Evolutionary conservation across 2,329 filamentous ascomycete species (phyloP).

Genomic region (Fulvia fulva): DNA sequence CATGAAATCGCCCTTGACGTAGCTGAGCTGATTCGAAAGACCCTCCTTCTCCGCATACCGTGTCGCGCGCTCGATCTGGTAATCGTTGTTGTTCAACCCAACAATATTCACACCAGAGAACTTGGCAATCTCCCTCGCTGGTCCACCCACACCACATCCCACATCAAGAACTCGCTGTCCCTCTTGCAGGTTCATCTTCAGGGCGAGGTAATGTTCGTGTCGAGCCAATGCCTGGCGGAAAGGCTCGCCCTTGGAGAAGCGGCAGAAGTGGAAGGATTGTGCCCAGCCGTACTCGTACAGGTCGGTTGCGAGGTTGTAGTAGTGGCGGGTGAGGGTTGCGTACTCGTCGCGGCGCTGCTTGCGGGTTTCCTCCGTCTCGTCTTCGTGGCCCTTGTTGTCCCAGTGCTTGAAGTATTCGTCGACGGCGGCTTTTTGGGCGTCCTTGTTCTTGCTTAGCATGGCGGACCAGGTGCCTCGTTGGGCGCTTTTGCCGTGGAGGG

Average conservation of each 20-base stretch:
- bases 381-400: slow-evolving; percentile 74
- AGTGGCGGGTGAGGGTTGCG: slow-evolving; percentile 89
- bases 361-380: slow-evolving; percentile 79
- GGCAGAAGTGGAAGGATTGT: slow-evolving; percentile 95
- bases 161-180: slow-evolving; percentile 91
- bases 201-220: slow-evolving; percentile 95
- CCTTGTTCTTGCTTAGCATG: slow-evolving; percentile 78
- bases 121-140: slow-evolving; percentile 91
- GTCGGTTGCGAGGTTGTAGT: slow-evolving; percentile 37
- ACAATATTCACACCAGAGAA: slow-evolving; percentile 87
- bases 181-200: slow-evolving; percentile 79
- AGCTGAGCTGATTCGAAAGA: slow-evolving; percentile 72
- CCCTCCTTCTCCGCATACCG: slow-evolving; percentile 78
- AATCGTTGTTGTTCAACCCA: slow-evolving; percentile 98
- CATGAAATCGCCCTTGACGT: slow-evolving; percentile 98
- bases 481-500: slow-evolving; percentile 69
- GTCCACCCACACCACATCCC: slow-evolving; percentile 93
- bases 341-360: slow-evolving; percentile 79
- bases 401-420: slow-evolving; percentile 97
- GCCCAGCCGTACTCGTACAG: slow-evolving; percentile 83
- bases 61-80: slow-evolving; percentile 93
- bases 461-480: slow-evolving; percentile 77
- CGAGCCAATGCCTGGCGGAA: slow-evolving; percentile 91
- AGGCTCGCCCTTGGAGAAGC: slow-evolving; percentile 78
- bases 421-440: slow-evolving; percentile 74